Conservation (phyloP, 148 eudicot genomes). For the Selenicereus undatus region DNA sequence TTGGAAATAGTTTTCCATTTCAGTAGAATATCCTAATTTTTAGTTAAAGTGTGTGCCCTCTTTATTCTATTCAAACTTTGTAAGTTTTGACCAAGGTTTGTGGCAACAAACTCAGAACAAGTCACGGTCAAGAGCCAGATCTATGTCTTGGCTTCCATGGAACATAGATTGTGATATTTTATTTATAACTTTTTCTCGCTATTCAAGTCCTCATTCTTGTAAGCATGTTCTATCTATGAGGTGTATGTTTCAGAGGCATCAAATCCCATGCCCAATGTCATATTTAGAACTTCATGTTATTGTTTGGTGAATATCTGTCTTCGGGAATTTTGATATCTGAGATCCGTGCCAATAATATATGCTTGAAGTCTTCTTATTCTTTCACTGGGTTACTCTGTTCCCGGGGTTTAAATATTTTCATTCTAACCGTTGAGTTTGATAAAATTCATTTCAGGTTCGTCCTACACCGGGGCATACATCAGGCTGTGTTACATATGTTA, state of each 20-base stretch:
- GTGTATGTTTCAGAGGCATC: not conserved
- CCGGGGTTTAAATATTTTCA: not conserved
- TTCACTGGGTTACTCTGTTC: not conserved
- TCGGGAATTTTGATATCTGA: not conserved
- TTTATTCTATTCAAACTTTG: no score
- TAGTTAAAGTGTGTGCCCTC: no score
- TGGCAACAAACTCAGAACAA: not conserved
- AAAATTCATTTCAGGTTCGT: conserved; percentile 60
- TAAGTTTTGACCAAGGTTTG: not conserved
- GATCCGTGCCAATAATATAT: not conserved
- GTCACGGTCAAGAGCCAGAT: not conserved
- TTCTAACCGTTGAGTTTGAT: conserved; percentile 4
- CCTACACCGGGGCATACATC: conserved; percentile 92
- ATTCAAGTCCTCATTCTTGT: no score
- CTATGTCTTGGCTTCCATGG: not conserved
- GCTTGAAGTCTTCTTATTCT: not conserved
- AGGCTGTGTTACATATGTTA: conserved; percentile 95
- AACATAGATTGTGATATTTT: not conserved
- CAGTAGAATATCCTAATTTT: not conserved
- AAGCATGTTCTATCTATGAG: no score
- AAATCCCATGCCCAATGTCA: not conserved
- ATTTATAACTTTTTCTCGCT: not conserved
- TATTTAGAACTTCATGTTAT: not conserved
- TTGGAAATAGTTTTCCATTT: not conserved
- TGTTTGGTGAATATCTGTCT: not conserved